phyloP scores from a whole-genome alignment of 805 yeast genomes.

The Candida saitoana region DNA sequence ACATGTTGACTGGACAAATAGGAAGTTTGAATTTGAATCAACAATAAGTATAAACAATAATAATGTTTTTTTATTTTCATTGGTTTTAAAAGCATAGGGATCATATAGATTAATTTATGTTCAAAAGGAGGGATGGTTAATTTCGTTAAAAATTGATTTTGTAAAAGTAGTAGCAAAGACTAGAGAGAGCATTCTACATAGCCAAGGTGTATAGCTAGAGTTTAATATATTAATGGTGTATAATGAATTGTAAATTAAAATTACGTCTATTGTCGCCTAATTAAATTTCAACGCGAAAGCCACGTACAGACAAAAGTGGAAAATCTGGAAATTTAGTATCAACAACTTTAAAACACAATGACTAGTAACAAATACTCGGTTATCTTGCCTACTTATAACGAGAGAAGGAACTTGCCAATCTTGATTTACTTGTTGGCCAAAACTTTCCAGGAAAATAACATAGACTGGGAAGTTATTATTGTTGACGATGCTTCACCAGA shows the following conservation, averaged over 20 bases:
- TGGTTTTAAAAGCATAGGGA: slow-evolving; percentile 4
- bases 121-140: neutral
- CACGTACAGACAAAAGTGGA: neutral
- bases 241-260: no score
- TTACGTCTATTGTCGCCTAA: no score
- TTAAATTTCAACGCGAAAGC: neutral
- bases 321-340: neutral
- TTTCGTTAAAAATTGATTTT: neutral
- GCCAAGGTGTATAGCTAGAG: neutral
- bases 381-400: slow-evolving; percentile 75
- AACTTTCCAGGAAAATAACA: slow-evolving; percentile 53
- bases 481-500: slow-evolving; percentile 81
- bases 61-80: slow-evolving; percentile 3
- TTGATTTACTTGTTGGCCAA: slow-evolving; percentile 65
- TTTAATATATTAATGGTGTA: no score
- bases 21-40: slow-evolving; percentile 31
- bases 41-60: slow-evolving; percentile 5
- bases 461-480: slow-evolving; percentile 73
- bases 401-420: slow-evolving; percentile 60
- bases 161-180: neutral
- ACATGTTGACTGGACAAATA: slow-evolving; percentile 27
- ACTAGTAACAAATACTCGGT: slow-evolving; percentile 55
- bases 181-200: neutral
- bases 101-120: slow-evolving; percentile 1
- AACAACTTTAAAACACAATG: slow-evolving; percentile 7